phyloP scores from a whole-genome alignment of 768 basidiomycete species.

The Multifurca ochricompacta region DNA sequence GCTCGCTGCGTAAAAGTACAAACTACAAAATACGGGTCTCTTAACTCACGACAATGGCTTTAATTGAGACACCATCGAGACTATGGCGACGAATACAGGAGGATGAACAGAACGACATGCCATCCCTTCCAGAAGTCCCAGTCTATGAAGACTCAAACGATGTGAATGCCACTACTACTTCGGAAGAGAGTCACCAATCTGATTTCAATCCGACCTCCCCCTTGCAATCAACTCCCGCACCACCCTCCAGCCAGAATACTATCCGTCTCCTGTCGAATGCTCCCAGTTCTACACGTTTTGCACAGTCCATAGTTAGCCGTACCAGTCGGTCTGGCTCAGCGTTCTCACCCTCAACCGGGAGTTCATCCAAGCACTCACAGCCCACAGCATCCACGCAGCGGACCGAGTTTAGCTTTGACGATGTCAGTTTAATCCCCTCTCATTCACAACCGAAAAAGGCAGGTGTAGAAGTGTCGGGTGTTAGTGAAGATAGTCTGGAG shows the following conservation, averaged over 20 bases:
- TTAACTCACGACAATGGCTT: conserved; percentile 9
- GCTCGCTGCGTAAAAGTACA: not conserved
- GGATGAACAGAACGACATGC: conserved; percentile 66
- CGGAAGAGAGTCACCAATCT: conserved; percentile 33
- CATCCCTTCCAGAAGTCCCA: conserved; percentile 74
- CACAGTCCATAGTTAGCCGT: conserved; percentile 43
- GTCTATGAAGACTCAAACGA: conserved; percentile 56
- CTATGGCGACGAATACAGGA: conserved; percentile 80
- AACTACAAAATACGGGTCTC: not conserved
- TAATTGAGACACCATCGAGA: conserved; percentile 70
- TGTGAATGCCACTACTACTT: conserved; percentile 31
- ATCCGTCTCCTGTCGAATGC: conserved; percentile 46
- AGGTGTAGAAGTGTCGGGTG: not conserved
- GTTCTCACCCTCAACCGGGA: conserved; percentile 19
- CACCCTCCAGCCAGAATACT: conserved; percentile 41
- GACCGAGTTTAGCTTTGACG: conserved; percentile 38
- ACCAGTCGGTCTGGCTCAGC: conserved; percentile 33
- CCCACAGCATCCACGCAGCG: not conserved
- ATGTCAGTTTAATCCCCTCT: conserved; percentile 50
- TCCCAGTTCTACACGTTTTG: conserved; percentile 42
- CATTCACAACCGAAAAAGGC: conserved; percentile 35
- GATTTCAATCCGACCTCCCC: conserved; percentile 38
- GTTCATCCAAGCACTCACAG: conserved; percentile 7
- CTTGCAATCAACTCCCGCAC: conserved; percentile 60
- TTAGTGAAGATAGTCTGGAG: conserved; percentile 31